phyloP scores from a whole-genome alignment of 306 rosid genomes.

The Casuarina equisetifolia region DNA sequence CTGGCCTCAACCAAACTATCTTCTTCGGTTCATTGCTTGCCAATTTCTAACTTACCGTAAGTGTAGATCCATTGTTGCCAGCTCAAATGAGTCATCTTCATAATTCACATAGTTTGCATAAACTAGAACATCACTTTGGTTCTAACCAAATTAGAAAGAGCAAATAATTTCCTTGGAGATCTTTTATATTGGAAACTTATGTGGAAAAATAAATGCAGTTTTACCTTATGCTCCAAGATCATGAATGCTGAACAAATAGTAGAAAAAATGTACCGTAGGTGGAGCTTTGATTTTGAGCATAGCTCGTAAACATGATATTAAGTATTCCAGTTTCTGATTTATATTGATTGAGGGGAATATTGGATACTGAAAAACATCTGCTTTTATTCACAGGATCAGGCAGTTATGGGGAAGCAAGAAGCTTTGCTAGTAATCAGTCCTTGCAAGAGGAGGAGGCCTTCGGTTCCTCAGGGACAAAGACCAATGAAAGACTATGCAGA shows the following conservation, averaged over 20 bases:
- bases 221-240: background rate
- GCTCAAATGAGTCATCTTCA: background rate
- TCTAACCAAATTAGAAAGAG: background rate
- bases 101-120: no score
- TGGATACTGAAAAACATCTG: background rate
- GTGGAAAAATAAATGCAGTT: no score
- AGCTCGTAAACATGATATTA: no score
- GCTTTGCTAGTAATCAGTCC: conserved; percentile 48
- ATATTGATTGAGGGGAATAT: no score
- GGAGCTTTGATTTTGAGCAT: no score
- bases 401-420: conserved; percentile 59
- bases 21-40: background rate
- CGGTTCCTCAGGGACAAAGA: conserved; percentile 46
- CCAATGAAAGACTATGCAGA: conserved; percentile 32
- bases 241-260: background rate
- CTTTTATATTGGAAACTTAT: background rate
- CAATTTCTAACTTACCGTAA: background rate
- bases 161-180: background rate
- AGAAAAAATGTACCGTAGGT: no score
- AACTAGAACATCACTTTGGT: no score
- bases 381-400: conserved; percentile 57
- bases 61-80: background rate
- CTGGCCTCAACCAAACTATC: background rate
- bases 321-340: no score
- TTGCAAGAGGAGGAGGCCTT: conserved; percentile 45